Evolutionary conservation across 495 filamentous ascomycete genomes (phyloP), one percentile per base, ranked within the genome.

Genomic region (Penicillium coffeae): DNA sequence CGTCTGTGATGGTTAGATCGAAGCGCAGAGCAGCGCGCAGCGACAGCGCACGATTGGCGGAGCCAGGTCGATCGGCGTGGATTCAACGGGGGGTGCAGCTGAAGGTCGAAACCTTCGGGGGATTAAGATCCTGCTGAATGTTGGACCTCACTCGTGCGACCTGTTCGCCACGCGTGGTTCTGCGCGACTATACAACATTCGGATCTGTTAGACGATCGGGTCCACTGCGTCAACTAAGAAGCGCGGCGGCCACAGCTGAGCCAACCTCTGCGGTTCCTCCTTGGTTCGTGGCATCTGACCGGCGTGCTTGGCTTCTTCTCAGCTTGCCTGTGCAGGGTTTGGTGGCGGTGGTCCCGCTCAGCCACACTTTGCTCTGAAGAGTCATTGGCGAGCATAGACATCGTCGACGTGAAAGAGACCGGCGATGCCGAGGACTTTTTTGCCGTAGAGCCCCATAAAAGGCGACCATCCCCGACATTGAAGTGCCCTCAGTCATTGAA

Each of bases 1-100:
- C 62, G 21, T 55, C 54, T 54, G 59, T 64, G 62, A 59, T 48
- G 52, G 49, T 22, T 16, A 40, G 21, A 15, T 38, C 19, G 34
- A 27, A 33, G 21, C 30, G 49, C n/a, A 46, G 21, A 46, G 38
- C 44, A 27, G 42, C 47, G 45, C 54, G 4, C 5, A 10, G 25
- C 4, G 25, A 30, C 25, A 30, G 25, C 25, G 25, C 10, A 30
- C 25, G 25, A 30, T 30, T 30, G 25, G 25, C 25, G 5, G 25
- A 30, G 25, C 4, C 5, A 4, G 25, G 5, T 10, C 10, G 25
- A 10, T 10, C 25, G 25, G 5, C 12, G 21, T 20, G 58, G 52
- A 59, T 42, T 30, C 39, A 9, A 32, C 25, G 7, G 3, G 35
- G 3, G 14, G 13, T 2, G 25, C 37, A 52, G 54, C 54, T 56